Evolutionary conservation across 2,329 filamentous ascomycete genomes (phyloP).

Genomic region (Aspergillus hortae): DNA sequence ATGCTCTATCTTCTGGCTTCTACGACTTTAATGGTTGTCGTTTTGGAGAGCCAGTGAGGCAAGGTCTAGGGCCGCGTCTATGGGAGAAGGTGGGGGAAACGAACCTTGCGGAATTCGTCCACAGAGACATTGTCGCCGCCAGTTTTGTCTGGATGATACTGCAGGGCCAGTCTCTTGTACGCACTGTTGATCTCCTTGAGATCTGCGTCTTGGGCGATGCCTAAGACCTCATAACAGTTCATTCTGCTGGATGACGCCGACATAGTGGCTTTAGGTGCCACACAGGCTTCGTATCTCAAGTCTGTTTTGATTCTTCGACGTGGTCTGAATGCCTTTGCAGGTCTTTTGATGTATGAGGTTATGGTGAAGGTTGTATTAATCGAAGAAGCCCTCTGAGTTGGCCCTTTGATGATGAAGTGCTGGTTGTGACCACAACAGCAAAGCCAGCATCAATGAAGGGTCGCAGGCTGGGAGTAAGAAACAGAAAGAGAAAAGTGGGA

Average conservation of each 20-base stretch:
- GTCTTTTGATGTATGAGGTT: too few relatives aligned
- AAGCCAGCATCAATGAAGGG: too few relatives aligned
- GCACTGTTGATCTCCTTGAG: slow-evolving; percentile 31
- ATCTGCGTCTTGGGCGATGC: slow-evolving; percentile 21
- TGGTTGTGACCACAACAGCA: too few relatives aligned
- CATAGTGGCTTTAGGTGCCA: not conserved
- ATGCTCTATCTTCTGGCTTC: not conserved
- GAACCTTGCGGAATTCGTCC: slow-evolving; percentile 24
- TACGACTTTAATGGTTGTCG: not conserved
- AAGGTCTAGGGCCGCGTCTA: not conserved
- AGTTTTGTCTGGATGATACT: slow-evolving; percentile 33
- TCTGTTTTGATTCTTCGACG: not conserved
- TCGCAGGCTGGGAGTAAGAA: too few relatives aligned
- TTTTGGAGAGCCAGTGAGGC: not conserved
- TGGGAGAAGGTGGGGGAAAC: not conserved
- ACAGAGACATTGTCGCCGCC: slow-evolving; percentile 7
- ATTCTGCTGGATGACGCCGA: slow-evolving; percentile 10
- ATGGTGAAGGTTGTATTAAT: too few relatives aligned
- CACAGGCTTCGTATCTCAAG: not conserved
- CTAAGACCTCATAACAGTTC: slow-evolving; percentile 27
- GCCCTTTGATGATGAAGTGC: too few relatives aligned
- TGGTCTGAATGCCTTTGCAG: too few relatives aligned
- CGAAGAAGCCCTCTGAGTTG: too few relatives aligned
- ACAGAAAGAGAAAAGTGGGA: too few relatives aligned
- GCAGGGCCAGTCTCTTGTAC: slow-evolving; percentile 33